phyloP scores from a whole-genome alignment of 352 stramenopile genomes.

The Globisporangium megalacanthum region DNA sequence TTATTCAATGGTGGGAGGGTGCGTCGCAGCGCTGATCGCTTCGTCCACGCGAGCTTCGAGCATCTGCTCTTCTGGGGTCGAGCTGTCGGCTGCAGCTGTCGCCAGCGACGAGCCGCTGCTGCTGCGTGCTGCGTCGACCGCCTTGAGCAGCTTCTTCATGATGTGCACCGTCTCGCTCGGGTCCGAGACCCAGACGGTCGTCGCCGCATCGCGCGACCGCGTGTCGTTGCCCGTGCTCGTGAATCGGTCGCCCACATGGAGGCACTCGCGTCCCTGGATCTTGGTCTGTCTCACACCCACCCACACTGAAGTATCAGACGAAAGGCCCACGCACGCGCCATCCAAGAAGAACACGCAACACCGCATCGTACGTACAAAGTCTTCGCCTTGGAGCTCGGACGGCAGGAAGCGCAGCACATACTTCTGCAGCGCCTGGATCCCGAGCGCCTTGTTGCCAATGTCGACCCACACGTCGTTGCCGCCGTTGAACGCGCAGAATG shows the following conservation, averaged over 20 bases:
- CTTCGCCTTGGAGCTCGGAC: conserved; percentile 69
- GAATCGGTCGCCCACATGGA: conserved; percentile 95
- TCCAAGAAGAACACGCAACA: not conserved
- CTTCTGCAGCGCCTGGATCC: conserved; percentile 89
- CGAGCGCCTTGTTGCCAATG: conserved; percentile 95
- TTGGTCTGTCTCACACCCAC: conserved; percentile 23
- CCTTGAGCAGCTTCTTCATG: conserved; percentile 89
- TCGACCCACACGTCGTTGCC: conserved; percentile 96
- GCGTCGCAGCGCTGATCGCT: conserved; percentile 59
- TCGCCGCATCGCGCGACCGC: conserved; percentile 86
- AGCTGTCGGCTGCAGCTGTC: conserved; percentile 7
- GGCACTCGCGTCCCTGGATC: conserved; percentile 81
- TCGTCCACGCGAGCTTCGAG: conserved; percentile 51
- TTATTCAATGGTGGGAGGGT: conserved; percentile 7
- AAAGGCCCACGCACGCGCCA: not conserved
- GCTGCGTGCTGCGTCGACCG: conserved; percentile 35
- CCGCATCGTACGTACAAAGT: conserved; percentile 34
- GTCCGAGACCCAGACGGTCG: conserved; percentile 94
- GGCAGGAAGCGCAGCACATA: conserved; percentile 71
- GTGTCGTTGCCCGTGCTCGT: conserved; percentile 89
- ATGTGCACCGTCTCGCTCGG: conserved; percentile 94
- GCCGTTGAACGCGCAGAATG: conserved; percentile 96
- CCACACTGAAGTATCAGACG: not conserved
- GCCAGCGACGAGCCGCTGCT: no score
- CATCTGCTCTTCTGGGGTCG: conserved; percentile 19